Conservation (phyloP, 2,329 filamentous ascomycete genomes). For the Aspergillus latus region DNA sequence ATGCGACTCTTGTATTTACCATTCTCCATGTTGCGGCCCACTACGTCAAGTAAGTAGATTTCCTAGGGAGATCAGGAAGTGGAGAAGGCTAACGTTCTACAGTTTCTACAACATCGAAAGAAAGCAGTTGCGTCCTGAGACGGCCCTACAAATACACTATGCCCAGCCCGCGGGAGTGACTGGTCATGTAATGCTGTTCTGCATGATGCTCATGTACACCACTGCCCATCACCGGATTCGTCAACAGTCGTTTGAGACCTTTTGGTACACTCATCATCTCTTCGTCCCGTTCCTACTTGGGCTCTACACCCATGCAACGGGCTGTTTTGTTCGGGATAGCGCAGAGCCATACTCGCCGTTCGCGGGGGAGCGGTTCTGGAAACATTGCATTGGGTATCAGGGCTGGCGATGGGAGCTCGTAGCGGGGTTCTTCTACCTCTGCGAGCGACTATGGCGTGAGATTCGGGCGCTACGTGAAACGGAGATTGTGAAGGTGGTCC, state of each 20-base stretch:
- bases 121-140: conserved; percentile 74
- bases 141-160: conserved; percentile 89
- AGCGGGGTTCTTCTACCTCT: conserved; percentile 79
- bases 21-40: conserved; percentile 74
- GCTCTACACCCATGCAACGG: conserved; percentile 92
- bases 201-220: conserved; percentile 98
- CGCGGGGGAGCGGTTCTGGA: conserved; percentile 78
- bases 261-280: conserved; percentile 99
- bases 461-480: conserved; percentile 79
- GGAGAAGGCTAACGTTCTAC: conserved; percentile 24
- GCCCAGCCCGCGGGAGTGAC: conserved; percentile 85
- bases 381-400: conserved; percentile 89
- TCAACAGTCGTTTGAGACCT: conserved; percentile 96
- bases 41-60: conserved; percentile 78
- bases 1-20: conserved; percentile 80
- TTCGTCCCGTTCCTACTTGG: conserved; percentile 93
- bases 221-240: conserved; percentile 90
- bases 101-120: conserved; percentile 95
- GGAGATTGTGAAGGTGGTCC: conserved; percentile 88
- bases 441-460: conserved; percentile 88
- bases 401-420: conserved; percentile 97
- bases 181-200: conserved; percentile 96
- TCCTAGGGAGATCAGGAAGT: not conserved
- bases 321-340: conserved; percentile 92
- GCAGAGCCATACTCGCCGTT: conserved; percentile 74